Evolutionary conservation across 441 rosid genomes (phyloP), one percentile per base, ranked within the genome.

Genomic region (Dalechampia spathulata): DNA sequence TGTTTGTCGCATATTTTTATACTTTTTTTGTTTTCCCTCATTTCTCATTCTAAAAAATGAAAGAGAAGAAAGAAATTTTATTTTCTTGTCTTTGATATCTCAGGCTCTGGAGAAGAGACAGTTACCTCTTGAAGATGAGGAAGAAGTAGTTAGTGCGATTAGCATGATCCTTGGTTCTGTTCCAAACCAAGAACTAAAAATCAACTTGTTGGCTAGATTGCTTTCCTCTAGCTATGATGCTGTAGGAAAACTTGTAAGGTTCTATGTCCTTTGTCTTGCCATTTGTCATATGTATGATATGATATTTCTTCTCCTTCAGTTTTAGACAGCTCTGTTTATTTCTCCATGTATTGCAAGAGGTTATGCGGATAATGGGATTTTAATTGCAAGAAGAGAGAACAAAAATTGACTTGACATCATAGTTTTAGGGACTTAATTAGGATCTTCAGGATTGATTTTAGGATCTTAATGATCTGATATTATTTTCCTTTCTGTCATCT

Each of bases 221-320:
- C 96, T 92, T 56, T 85, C 99, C 26, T 72, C 96, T 59, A 83
- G 96, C 72, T 86, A 81, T 75, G 96, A 79, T 65, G 85, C 90
- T 62, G 75, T 92, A 50, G 76, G 84, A 43, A 86, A 80, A 74
- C 96, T 92, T 55, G 99, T 92, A 74, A 85, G 95, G 71, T 49
- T 55, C 61, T 41, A 49, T 34, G 40, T 64, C 20, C 59, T 36
- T 45, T 48, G 32, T 30, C 43, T 61, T 34, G 15, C 4, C 43
- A 15, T 26, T 41, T 39, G 55, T 25, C 49, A 37, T 68, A n/a
- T n/a, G n/a, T n/a, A n/a, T n/a, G n/a, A n/a, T n/a, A 6, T 11
- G 6, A 7, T 49, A 43, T 26, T 34, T 64, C 12, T 30, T 26
- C 2, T 37, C 36, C 20, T 44, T 44, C 32, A 13, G 43, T 30